Evolutionary conservation across 768 basidiomycete species (phyloP), one percentile per base, ranked within the genome.

Genomic region (Lentinula sp.): DNA sequence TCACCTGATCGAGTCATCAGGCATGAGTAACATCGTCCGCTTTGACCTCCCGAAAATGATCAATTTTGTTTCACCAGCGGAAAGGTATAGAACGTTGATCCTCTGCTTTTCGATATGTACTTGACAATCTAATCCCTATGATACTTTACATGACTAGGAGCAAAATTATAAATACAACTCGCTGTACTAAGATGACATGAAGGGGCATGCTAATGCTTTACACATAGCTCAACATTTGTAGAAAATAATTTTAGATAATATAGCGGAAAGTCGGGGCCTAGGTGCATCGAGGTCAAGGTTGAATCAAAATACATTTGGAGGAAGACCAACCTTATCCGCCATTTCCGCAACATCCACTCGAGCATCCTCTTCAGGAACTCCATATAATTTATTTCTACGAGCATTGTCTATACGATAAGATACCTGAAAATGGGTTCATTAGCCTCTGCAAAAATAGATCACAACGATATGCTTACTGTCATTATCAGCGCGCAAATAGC

Each of bases 251-350:
- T 51, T 28, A 62, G 13, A 43, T 28, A 37, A 82, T 66, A 62
- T 88, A 88, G 57, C 86, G 82, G 75, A 88, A 88, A 18, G 74
- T 73, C 3, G 82, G 81, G 0, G 86, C 84, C 86, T 87, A 55
- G 4, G 13, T 32, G 28, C 11, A n/a, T 3, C 13, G 18, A 58
- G 43, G 23, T 48, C 23, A 49, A n/a, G 40, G 59, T 35, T 28
- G 13, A 34, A 52, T 28, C 11, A 15, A 23, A 23, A 39, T 13
- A 7, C 48, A 16, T n/a, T 51, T 45, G 11, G 34, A 62, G 87
- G n/a, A 42, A 7, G n/a, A 31, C 50, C 28, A 3, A 60, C 88
- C 75, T 84, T 77, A 66, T 90, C 88, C 1, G 88, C 88, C 6
- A 87, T 68, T 63, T 86, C 80, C 31, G 78, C 76, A 0, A 85